Base-by-base conservation (phyloP, 345 rosid species). In the Sonneratia alba region DNA sequence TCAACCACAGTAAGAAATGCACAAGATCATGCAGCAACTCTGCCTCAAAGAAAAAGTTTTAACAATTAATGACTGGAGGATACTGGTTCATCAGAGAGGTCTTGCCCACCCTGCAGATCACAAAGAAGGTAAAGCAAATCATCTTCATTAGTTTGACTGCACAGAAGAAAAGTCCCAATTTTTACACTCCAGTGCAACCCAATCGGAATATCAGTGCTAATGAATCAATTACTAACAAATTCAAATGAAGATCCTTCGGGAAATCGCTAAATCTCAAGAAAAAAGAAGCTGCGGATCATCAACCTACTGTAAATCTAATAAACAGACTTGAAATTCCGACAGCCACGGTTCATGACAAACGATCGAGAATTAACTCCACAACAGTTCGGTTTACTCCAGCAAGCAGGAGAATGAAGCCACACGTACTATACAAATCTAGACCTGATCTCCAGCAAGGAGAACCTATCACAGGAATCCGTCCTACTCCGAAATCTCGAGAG, bases 61-160 rank as follows among this genome's bases (percentile, higher is more conserved):
- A 0, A 16, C 4, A 11, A 21, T 6, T 5, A 19, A 76, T 34
- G 59, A 71, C 12, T 62, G 16, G 42, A 82, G 91, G 89, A 82
- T 91, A 95, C 94, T 92, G 99, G 76, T 92, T 95, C 97, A 95
- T 95, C 91, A 90, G 83, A 16, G 97, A 95, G 56, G 97, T 95
- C 87, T 90, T 95, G 64, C 99, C 97, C 18, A 95, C 99, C 87
- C 99, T 95, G 85, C 67, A 82, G 68, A 75, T 74, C 71, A 81
- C 65, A 67, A 69, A 53, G 42, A 19, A 47, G 73, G 21, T 18
- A 48, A 36, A 69, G 59, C 18, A 38, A 73, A 53, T 21, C 22
- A 53, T 6, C 22, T 21, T 22, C n/a, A 53, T 53, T 7, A 53
- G 22, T 53, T 53, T 0, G 59, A 53, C 22, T 1, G 1, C 22